Percentiles rank a stretch among this genome's conserved stretches.
Conservation (phyloP, 2,329 filamentous ascomycete species). For the Geoglossum cookeanum region DNA sequence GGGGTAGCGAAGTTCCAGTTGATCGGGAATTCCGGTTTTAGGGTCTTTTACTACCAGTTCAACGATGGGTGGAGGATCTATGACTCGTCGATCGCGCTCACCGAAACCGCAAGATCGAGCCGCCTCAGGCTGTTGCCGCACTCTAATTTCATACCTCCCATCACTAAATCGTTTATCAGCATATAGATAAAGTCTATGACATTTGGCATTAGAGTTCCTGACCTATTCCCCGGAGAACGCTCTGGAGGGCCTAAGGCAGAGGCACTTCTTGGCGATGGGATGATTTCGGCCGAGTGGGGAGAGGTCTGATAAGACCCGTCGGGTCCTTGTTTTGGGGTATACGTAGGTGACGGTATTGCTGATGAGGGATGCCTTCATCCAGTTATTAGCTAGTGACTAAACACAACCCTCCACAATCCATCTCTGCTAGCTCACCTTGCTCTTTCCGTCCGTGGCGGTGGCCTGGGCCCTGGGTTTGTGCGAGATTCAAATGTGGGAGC, state of each 20-base stretch:
- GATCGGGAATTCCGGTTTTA: conserved; percentile 26
- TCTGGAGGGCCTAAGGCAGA: not conserved
- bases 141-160: conserved; percentile 25
- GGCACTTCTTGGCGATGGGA: not conserved
- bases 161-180: not conserved
- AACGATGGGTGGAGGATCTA: conserved; percentile 69
- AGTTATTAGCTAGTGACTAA: not conserved
- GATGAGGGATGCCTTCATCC: not conserved
- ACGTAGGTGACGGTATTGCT: not conserved
- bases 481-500: not conserved
- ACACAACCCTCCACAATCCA: not conserved
- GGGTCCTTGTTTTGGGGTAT: not conserved
- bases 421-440: not conserved
- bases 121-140: conserved; percentile 61
- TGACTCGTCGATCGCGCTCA: conserved; percentile 61
- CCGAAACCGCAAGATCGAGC: conserved; percentile 70
- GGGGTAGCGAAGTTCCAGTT: conserved; percentile 43
- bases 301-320: conserved; percentile 1
- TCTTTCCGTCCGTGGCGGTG: conserved; percentile 19
- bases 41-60: conserved; percentile 48
- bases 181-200: not conserved
- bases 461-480: conserved; percentile 16
- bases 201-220: not conserved
- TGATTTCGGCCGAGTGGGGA: not conserved
- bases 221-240: not conserved